Evolutionary conservation across 495 filamentous ascomycete genomes (phyloP).

Genomic region (Penicillium waksmanii): DNA sequence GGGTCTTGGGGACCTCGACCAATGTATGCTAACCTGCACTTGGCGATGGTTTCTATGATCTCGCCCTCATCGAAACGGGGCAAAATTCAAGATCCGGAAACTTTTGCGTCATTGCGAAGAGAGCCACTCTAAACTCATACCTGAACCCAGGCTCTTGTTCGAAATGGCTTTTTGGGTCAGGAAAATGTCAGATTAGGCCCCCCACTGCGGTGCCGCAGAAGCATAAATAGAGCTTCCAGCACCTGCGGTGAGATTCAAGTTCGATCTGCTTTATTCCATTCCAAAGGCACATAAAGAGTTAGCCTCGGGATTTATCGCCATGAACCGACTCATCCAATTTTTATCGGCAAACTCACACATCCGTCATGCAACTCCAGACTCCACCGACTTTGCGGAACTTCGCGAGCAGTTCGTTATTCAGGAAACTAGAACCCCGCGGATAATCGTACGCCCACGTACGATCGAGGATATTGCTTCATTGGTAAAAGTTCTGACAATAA

Average conservation of each 20-base stretch:
- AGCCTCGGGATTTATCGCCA: background rate
- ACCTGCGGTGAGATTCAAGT: background rate
- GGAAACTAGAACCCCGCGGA: constrained; percentile 9
- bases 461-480: constrained; percentile 37
- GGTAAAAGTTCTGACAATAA: constrained; percentile 23
- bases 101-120: too few relatives aligned
- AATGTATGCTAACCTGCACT: too few relatives aligned
- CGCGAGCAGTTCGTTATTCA: constrained; percentile 17
- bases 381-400: constrained; percentile 13
- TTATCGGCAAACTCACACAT: constrained; percentile 17
- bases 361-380: constrained; percentile 11
- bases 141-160: too few relatives aligned
- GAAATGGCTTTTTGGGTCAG: background rate
- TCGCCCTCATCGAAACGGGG: too few relatives aligned
- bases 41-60: too few relatives aligned
- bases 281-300: too few relatives aligned
- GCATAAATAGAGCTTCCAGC: background rate
- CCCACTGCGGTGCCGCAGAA: background rate
- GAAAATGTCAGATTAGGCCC: background rate
- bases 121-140: too few relatives aligned
- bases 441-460: constrained; percentile 35
- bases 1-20: too few relatives aligned
- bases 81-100: too few relatives aligned
- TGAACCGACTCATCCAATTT: constrained; percentile 21
- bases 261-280: background rate